Conservation (phyloP, 2,329 filamentous ascomycete species). For the Pseudocercospora ulei region DNA sequence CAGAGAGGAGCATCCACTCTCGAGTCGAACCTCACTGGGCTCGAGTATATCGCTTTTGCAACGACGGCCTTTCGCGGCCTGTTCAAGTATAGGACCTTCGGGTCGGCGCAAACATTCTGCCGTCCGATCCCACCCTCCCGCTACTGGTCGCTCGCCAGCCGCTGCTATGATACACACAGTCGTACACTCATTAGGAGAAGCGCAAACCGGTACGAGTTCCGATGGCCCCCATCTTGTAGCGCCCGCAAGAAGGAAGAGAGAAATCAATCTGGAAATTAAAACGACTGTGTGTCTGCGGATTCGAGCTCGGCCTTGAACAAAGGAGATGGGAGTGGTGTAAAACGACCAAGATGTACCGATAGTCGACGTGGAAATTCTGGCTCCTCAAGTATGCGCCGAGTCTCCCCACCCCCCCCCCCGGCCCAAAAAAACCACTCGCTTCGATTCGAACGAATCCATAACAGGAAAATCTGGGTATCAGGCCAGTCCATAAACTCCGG, state of each 20-base stretch:
- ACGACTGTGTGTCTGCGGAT: constrained; percentile 14
- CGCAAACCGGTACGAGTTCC: constrained; percentile 11
- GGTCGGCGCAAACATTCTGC: no score
- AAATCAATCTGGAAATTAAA: constrained; percentile 14
- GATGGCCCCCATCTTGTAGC: constrained; percentile 12
- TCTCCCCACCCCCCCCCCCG: no score
- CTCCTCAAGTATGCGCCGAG: constrained; percentile 15
- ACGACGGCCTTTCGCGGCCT: constrained; percentile 4
- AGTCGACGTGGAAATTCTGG: constrained; percentile 14
- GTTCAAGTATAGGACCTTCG: constrained; percentile 5
- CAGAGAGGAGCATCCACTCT: constrained; percentile 5
- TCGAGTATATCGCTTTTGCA: constrained; percentile 5
- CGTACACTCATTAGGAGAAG: constrained; percentile 18
- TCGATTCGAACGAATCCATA: constrained; percentile 19
- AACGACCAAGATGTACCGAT: constrained; percentile 15
- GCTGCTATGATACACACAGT: constrained; percentile 20
- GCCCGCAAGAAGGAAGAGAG: constrained; percentile 10
- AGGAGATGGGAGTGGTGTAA: constrained; percentile 20
- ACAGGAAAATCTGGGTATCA: constrained; percentile 25
- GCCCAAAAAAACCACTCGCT: constrained; percentile 18
- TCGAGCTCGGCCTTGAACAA: constrained; percentile 18
- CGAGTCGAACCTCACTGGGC: not conserved
- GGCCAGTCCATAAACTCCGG: constrained; percentile 25
- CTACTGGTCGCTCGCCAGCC: constrained; percentile 8
- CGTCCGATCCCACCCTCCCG: constrained; percentile 5